A percentile compares a stretch with the other conserved stretches of the same genome.
Evolutionary conservation across 441 rosid genomes (phyloP).

Genomic region (Manihot esculenta): DNA sequence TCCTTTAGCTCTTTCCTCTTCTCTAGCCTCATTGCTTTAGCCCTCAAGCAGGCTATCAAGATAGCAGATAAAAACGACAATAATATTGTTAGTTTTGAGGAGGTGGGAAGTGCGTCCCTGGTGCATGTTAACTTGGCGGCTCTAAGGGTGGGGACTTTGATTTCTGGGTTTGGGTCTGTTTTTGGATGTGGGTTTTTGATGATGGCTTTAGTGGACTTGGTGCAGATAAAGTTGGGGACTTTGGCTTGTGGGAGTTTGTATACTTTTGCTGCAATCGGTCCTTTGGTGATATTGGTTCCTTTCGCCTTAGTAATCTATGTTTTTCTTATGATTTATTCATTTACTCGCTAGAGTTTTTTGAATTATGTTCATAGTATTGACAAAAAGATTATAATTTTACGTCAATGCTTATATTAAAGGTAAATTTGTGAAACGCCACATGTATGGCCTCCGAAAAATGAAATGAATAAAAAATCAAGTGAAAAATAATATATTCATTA

Average conservation of each 20-base stretch:
- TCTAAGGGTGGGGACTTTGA: slow-evolving; percentile 53
- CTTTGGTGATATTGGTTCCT: slow-evolving; percentile 70
- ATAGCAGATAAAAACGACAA: slow-evolving; percentile 26
- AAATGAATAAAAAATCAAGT: background rate
- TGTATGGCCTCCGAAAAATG: background rate
- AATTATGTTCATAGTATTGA: background rate
- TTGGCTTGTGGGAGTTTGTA: slow-evolving; percentile 54
- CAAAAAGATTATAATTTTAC: background rate
- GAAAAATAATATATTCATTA: background rate
- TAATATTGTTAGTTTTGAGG: slow-evolving; percentile 13
- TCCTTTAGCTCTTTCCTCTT: slow-evolving; percentile 83
- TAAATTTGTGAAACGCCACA: background rate
- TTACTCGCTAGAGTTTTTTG: slow-evolving; percentile 32
- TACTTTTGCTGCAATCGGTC: slow-evolving; percentile 58
- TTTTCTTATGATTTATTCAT: slow-evolving; percentile 58
- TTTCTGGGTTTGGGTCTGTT: slow-evolving; percentile 66
- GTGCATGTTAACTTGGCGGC: slow-evolving; percentile 50
- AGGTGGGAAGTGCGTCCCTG: slow-evolving; percentile 26
- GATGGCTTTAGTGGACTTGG: slow-evolving; percentile 70
- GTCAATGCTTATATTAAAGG: background rate
- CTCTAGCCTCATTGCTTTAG: slow-evolving; percentile 78
- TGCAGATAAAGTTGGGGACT: slow-evolving; percentile 78
- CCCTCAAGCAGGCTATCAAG: slow-evolving; percentile 66
- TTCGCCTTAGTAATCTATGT: slow-evolving; percentile 54
- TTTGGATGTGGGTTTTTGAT: slow-evolving; percentile 76